Base-by-base conservation (phyloP, 2,329 filamentous ascomycete species). In the Colletotrichum sp. region DNA sequence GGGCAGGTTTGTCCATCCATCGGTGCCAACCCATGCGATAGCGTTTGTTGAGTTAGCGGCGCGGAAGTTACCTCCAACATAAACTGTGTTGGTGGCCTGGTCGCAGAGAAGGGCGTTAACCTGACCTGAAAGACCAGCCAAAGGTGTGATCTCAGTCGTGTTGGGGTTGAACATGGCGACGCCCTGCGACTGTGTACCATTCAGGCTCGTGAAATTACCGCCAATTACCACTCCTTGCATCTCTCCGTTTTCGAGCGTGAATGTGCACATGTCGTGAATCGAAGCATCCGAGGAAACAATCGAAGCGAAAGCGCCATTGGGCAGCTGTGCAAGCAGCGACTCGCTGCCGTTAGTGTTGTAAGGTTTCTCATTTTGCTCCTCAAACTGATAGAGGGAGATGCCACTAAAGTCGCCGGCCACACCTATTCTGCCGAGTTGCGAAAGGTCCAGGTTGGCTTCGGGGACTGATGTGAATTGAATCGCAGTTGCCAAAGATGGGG, bases 181-280 rank as follows among this genome's bases (percentile, higher is more conserved):
- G 60, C 94, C 95, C 69, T 92, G 92, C 3, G 96, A 95, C 81
- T 94, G 87, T 72, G 93, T 90, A 74, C 93, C 93, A 75, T 93
- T 95, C 77, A 99, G 87, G 83, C 95, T 98, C 36, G 97, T 98
- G 83, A 99, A 99, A 86, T 98, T 98, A 64, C 97, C 97, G 72
- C 94, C 97, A 19, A 99, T 90, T 64, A 98, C 91, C 32, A 98
- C 91, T 55, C 94, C 93, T n/a, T 91, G 88, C 72, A 93, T 85
- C 8, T 88, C 90, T 78, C 94, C 94, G 83, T 95, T 90, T 73
- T 90, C 88, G 80, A 89, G 86, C 68, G 92, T 88, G 80, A 96
- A 95, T 25, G 93, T 87, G 86, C 97, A 99, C 94, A 99, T 97
- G 78, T 95, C 90, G 81, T 93, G 91, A 81, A 99, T 98, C 65